Percentiles rank a stretch among this genome's conserved stretches.
These are phyloP conservation scores for Hibiscus mutabilis DNA, from an alignment of 345 rosid genomes.

Conservation along the genomic window DNA sequence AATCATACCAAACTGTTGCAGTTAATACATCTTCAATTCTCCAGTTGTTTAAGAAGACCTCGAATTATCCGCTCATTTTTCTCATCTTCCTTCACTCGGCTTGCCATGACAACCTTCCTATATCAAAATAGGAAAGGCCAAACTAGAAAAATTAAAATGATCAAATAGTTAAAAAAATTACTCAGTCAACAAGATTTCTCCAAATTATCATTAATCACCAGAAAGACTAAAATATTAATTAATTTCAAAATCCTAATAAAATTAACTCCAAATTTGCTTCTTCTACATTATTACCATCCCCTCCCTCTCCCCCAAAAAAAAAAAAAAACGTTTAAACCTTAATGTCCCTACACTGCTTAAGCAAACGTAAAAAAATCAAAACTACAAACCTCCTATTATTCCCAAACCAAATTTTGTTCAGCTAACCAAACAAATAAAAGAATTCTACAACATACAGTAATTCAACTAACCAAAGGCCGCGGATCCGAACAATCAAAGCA, in stretches of 20 bases:
- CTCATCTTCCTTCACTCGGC: constrained; percentile 77
- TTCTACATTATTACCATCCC: not conserved
- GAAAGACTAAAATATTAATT: not conserved
- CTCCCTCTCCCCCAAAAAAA: constrained; percentile 24
- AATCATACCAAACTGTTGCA: constrained; percentile 79
- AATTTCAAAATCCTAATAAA: not conserved
- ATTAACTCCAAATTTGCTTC: not conserved
- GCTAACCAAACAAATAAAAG: not conserved
- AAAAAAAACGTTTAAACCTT: not conserved
- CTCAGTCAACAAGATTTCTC: not conserved
- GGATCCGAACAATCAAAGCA: constrained; percentile 30
- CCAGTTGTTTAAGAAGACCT: constrained; percentile 76
- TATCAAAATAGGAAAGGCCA: not conserved
- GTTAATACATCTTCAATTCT: constrained; percentile 86
- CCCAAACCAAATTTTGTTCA: not conserved
- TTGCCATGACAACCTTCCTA: constrained; percentile 39
- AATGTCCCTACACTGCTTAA: not conserved
- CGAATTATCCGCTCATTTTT: constrained; percentile 79
- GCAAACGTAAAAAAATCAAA: not conserved
- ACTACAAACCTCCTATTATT: not conserved
- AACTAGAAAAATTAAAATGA: not conserved
- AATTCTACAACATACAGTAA: not conserved
- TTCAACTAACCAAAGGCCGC: constrained; percentile 14
- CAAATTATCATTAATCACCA: not conserved
- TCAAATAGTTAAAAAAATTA: not conserved